phyloP scores from a whole-genome alignment of 2,329 filamentous ascomycete species.

The Penicillium concentricum region DNA sequence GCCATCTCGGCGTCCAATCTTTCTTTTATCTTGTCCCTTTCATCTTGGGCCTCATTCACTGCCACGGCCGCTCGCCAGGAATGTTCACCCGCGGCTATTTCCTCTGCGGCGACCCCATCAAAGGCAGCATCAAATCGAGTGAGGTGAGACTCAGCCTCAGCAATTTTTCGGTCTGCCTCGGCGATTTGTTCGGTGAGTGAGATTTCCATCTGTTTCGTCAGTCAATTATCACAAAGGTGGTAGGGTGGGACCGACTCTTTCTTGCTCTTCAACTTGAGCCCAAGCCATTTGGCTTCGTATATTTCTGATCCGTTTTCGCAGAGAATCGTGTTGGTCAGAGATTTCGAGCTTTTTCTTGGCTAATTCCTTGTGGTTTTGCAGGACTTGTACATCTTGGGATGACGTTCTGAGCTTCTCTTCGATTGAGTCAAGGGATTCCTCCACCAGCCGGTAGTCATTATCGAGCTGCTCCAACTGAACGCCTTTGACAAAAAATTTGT shows the following conservation, averaged over 20 bases:
- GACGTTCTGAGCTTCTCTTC: constrained; percentile 62
- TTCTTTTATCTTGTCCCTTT: constrained; percentile 51
- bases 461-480: constrained; percentile 91
- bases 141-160: constrained; percentile 46
- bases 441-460: constrained; percentile 82
- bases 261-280: constrained; percentile 78
- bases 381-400: constrained; percentile 60
- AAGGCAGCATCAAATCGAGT: constrained; percentile 48
- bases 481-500: constrained; percentile 93
- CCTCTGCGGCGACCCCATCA: constrained; percentile 40
- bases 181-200: constrained; percentile 37
- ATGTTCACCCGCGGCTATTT: constrained; percentile 42
- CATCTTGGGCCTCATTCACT: constrained; percentile 47
- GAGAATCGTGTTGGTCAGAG: constrained; percentile 64
- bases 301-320: constrained; percentile 61
- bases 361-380: constrained; percentile 60
- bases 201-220: constrained; percentile 32
- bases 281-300: constrained; percentile 73
- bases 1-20: constrained; percentile 55
- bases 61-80: constrained; percentile 47
- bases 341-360: constrained; percentile 65
- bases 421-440: constrained; percentile 73
- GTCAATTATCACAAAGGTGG: background rate
- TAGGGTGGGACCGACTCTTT: constrained; percentile 48
- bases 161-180: constrained; percentile 49